Evolutionary conservation across 2,329 filamentous ascomycete species (phyloP).

Genomic region (Zymoseptoria crescenta): DNA sequence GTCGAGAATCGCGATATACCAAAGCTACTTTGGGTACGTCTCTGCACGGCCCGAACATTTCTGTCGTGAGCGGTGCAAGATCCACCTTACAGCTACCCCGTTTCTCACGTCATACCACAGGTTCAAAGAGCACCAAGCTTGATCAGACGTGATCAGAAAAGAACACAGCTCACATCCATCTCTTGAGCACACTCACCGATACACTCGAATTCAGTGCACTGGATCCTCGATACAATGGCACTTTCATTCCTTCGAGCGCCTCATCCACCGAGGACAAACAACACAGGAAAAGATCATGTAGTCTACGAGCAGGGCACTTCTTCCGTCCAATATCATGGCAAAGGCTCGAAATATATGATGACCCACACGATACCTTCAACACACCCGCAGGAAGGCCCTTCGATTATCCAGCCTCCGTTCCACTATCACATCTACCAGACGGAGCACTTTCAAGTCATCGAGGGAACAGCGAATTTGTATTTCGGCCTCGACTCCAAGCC

Average conservation of each 20-base stretch:
- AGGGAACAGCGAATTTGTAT: conserved; percentile 14
- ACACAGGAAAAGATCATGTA: conserved; percentile 11
- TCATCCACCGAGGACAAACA: conserved; percentile 13
- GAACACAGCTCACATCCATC: neutral
- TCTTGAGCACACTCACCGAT: neutral
- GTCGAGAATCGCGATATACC: neutral
- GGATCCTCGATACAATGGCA: neutral
- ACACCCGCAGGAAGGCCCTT: conserved; percentile 12
- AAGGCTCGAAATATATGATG: conserved; percentile 16
- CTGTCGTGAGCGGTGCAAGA: neutral
- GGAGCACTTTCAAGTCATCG: conserved; percentile 14
- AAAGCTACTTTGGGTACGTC: neutral
- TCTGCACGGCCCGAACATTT: neutral
- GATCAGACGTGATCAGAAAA: neutral
- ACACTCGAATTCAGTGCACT: neutral
- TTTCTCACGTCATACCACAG: neutral
- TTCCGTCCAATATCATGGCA: conserved; percentile 16
- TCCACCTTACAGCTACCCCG: neutral
- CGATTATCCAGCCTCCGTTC: conserved; percentile 18
- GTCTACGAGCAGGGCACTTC: conserved; percentile 17
- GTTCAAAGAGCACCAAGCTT: neutral
- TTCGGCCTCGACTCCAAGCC: conserved; percentile 14
- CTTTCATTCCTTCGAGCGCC: conserved; percentile 15
- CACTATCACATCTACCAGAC: conserved; percentile 21
- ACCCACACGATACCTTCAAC: conserved; percentile 17